Percentiles rank a stretch among this genome's conserved stretches.
Evolutionary conservation across 768 basidiomycete genomes (phyloP).

Genomic region (Phaffia tasmanica): DNA sequence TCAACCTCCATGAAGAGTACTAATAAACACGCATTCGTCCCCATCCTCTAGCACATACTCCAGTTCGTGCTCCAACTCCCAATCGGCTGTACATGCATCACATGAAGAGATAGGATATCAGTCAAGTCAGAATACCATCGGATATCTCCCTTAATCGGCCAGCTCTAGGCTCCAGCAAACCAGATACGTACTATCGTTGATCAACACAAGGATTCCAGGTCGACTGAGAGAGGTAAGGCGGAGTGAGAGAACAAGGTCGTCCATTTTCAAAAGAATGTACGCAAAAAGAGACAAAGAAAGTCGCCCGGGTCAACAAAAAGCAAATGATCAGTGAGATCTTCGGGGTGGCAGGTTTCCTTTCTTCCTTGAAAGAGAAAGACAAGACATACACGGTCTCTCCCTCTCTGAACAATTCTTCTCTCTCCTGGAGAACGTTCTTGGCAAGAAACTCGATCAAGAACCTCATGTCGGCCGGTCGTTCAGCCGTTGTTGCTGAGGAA

Average conservation of each 20-base stretch:
- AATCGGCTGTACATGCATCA: constrained; percentile 49
- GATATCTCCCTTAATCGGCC: no score
- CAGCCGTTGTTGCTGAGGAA: constrained; percentile 29
- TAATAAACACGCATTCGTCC: constrained; percentile 94
- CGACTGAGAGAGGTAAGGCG: constrained; percentile 47
- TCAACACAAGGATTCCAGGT: constrained; percentile 89
- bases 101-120: not conserved
- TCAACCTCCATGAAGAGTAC: constrained; percentile 83
- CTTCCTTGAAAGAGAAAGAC: not conserved
- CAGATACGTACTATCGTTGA: constrained; percentile 55
- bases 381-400: constrained; percentile 64
- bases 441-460: constrained; percentile 71
- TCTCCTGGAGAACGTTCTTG: constrained; percentile 64
- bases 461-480: constrained; percentile 50
- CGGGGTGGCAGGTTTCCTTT: not conserved
- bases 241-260: not conserved
- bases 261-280: not conserved
- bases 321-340: constrained; percentile 7
- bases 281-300: not conserved
- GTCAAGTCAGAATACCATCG: not conserved
- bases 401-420: constrained; percentile 81
- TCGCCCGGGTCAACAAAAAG: constrained; percentile 1
- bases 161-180: not conserved
- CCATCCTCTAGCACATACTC: constrained; percentile 62
- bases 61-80: constrained; percentile 93